A percentile compares a stretch with the other conserved stretches of the same genome.
phyloP scores from a whole-genome alignment of 75 land plant genomes.

The Adiantum capillusveneris region DNA sequence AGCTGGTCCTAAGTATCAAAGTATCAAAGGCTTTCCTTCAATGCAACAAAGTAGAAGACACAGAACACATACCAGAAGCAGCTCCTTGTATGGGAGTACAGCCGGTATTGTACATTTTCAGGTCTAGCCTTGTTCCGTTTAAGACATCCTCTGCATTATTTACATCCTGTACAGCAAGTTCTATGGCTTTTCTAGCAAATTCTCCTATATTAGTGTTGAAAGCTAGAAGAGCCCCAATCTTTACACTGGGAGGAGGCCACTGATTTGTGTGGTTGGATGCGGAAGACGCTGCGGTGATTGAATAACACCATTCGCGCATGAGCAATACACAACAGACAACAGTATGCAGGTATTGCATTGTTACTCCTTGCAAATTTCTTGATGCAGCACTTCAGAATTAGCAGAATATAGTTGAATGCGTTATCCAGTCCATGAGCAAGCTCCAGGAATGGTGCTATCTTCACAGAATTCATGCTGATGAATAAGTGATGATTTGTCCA shows the following conservation, averaged over 20 bases:
- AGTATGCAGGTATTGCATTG: no score
- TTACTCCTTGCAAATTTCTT: no score
- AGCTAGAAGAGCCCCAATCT: constrained; percentile 15
- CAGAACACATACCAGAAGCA: constrained; percentile 11
- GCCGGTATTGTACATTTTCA: constrained; percentile 7
- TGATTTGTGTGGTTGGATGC: no score
- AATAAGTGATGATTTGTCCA: no score
- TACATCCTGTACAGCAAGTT: constrained; percentile 14
- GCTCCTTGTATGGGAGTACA: constrained; percentile 11
- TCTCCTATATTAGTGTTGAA: constrained; percentile 14
- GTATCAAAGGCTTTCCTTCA: not conserved
- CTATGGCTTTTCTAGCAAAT: constrained; percentile 11
- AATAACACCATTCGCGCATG: no score
- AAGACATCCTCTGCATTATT: constrained; percentile 10
- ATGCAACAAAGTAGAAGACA: not conserved
- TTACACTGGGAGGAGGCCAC: not conserved
- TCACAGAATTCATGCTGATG: no score
- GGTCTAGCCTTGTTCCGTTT: constrained; percentile 14
- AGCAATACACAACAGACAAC: no score
- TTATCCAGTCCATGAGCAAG: no score
- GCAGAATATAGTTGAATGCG: no score
- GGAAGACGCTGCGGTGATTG: no score
- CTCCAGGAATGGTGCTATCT: no score
- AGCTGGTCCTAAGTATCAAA: not conserved
- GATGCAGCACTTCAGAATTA: no score